Conservation (phyloP, 306 rosid genomes). For the Acacia acuminata region DNA sequence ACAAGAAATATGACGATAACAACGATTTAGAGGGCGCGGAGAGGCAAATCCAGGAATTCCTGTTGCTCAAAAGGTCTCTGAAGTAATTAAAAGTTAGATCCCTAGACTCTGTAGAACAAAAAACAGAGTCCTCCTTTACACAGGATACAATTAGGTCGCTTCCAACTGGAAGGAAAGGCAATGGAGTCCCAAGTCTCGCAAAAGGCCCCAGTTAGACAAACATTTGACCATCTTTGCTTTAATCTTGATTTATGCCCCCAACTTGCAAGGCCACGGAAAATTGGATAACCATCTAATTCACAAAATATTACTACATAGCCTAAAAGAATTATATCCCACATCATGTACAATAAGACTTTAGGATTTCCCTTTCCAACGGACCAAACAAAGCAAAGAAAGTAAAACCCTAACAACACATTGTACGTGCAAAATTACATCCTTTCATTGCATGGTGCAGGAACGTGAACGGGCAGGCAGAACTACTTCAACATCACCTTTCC, state of each 20-base stretch:
- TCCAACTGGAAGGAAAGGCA: constrained; percentile 11
- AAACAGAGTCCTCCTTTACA: not conserved
- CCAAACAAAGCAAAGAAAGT: constrained; percentile 42
- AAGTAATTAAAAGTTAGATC: constrained; percentile 7
- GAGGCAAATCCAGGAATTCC: constrained; percentile 24
- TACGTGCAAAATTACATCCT: constrained; percentile 61
- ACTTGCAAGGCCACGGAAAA: constrained; percentile 36
- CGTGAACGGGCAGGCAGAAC: constrained; percentile 44
- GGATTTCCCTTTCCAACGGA: constrained; percentile 49
- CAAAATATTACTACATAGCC: constrained; percentile 63
- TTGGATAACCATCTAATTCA: constrained; percentile 42
- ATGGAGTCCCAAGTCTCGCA: constrained; percentile 11
- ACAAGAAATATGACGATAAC: constrained; percentile 21
- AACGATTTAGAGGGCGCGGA: not conserved
- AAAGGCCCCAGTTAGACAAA: constrained; percentile 4
- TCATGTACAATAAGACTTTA: constrained; percentile 74
- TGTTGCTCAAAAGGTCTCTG: constrained; percentile 5
- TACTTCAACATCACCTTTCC: constrained; percentile 48
- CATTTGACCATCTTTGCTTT: constrained; percentile 36
- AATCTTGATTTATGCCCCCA: constrained; percentile 20
- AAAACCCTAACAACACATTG: constrained; percentile 57
- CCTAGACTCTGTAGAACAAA: not conserved
- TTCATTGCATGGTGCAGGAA: constrained; percentile 50
- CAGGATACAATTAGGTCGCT: constrained; percentile 16
- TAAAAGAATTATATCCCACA: constrained; percentile 75